Evolutionary conservation across 2,329 filamentous ascomycete genomes (phyloP).

Genomic region (Delphinella strobiligena): DNA sequence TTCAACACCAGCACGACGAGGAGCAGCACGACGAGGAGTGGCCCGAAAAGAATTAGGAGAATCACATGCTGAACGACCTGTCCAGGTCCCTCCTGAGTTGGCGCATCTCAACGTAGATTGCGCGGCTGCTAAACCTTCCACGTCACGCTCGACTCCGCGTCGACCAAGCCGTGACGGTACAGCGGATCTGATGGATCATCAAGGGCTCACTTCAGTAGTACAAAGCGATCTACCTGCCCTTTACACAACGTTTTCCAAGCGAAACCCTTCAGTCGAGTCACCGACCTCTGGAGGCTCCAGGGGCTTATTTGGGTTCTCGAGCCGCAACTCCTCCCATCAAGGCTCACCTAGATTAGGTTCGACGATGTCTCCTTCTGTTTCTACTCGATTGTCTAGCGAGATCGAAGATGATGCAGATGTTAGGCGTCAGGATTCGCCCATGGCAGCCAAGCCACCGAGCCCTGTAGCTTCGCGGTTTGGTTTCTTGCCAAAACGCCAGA

Average conservation of each 20-base stretch:
- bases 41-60: no score
- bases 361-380: slow-evolving; percentile 14
- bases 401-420: background rate
- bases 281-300: slow-evolving; percentile 18
- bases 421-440: slow-evolving; percentile 2
- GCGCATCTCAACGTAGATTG: slow-evolving; percentile 48
- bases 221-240: slow-evolving; percentile 43
- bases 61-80: no score
- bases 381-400: no score
- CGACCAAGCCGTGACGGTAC: slow-evolving; percentile 36
- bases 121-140: slow-evolving; percentile 33
- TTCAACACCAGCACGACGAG: no score
- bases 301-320: slow-evolving; percentile 25
- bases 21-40: no score
- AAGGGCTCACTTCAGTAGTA: slow-evolving; percentile 40
- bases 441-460: background rate
- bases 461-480: background rate
- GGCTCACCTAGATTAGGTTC: slow-evolving; percentile 18
- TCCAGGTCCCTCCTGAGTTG: slow-evolving; percentile 22
- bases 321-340: slow-evolving; percentile 20
- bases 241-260: no score
- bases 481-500: background rate
- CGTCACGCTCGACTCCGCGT: slow-evolving; percentile 32
- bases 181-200: slow-evolving; percentile 28
- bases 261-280: slow-evolving; percentile 22